Evolutionary conservation across 495 filamentous ascomycete genomes (phyloP), one percentile per base, ranked within the genome.

Genomic region (Melanomma pulvis-pyrius): DNA sequence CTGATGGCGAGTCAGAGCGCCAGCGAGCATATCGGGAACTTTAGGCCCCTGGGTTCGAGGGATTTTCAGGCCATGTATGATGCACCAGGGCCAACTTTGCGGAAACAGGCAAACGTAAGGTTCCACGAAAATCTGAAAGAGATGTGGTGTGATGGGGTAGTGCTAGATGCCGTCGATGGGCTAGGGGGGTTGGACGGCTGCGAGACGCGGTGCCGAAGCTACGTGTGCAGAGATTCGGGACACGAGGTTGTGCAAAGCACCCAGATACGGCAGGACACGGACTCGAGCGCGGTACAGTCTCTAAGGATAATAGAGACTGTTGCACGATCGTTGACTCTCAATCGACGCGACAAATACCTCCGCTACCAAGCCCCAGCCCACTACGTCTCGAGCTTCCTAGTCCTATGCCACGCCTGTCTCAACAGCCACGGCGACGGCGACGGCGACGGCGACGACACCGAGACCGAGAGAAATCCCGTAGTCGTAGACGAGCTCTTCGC

Each of bases 1-100:
- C 39, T 66, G 4, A 66, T 66, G 63, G 63, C 56, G 21, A 66
- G 63, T 47, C 63, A 66, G 48, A 59, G 55, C 29, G 54, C 63
- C 13, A 66, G 55, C 30, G 30, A 54, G 22, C 54, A 59, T 17
- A 57, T 66, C 21, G 63, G 63, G 25, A 66, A 66, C 30, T 66
- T 59, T 24, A 53, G 63, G 26, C 63, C 63, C 12, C 48, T 66
- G 13, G 15, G 25, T 19, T 22, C 39, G 2, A 30, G 22, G 29
- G 22, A 1, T 13, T 55, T 25, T 13, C 22, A 39, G 29, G 63
- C 48, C 1, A 32, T n/a, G 26, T 66, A 53, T 25, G 34, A 60
- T 25, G 63, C 63, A 2, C 47, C 55, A 8, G 63, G 63, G 17
- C 19, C n/a, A 3, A 17, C 8, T 4, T 32, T 59, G 21, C 5